Evolutionary conservation across 2,329 filamentous ascomycete genomes (phyloP), one percentile per base, ranked within the genome.

Genomic region (Ophiostoma ips): DNA sequence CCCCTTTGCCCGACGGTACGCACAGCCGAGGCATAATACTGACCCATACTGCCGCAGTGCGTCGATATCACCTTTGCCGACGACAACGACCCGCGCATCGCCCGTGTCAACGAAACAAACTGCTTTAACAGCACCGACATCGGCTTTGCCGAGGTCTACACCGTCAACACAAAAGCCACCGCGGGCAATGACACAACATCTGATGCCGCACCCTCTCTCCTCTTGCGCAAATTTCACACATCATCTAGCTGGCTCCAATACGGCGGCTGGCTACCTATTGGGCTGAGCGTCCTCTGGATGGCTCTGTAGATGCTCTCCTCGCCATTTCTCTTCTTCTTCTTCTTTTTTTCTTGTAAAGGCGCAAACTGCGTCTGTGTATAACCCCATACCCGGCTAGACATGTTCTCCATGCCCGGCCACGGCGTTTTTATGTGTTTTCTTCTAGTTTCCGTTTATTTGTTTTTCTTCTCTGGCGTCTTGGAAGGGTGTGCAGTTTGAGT

Each of bases 31-130:
- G n/a, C n/a, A n/a, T n/a, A 11, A 3, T 37, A 16, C 40, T 50
- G 16, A 46, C 13, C n/a, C 28, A 10, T 15, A 11, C 24, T 48
- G 48, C n/a, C n/a, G 56, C 30, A 95, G 87, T 96, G 92, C 63
- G 89, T 94, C 58, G 90, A 96, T 62, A 94, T 96, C 60, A 90
- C 84, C 44, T 94, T 96, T 59, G 86, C 83, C 45, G 84, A 88
- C 1, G 84, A 85, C 21, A 69, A 79, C 59, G 83, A 94, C 62
- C 55, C 66, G 36, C 68, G 67, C 43, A 79, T 94, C 46, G 71
- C 70, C 50, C 71, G 83, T 57, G 85, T 95, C 57, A 94, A 84
- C 62, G 70, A 73, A 52, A 74, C 78, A 13, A 95, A 95, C 68
- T 96, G 90, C 73, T 88, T 83, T 72, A 96, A 96, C 70, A 86